Evolutionary conservation across 1,284 basidiomycete species (phyloP), one percentile per base, ranked within the genome.

Genomic region (Abortiporus biennis): DNA sequence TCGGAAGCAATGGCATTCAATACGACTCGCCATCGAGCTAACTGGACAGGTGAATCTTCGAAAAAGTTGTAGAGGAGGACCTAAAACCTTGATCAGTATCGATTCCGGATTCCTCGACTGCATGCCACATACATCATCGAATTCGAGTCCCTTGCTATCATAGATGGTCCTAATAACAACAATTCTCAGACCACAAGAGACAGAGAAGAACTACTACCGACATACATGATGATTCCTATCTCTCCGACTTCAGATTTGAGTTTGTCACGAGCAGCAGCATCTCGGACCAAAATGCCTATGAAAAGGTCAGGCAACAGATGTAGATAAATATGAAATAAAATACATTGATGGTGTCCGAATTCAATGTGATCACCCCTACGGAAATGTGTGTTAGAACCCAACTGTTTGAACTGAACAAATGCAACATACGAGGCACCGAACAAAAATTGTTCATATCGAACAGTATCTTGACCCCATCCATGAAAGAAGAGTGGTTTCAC

Each of bases 41-140:
- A 32, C 27, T 72, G 67, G 0, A 72, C 64, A 0, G 56, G 54
- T 0, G 83, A 85, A 50, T 85, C 80, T 31, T 75, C 66, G 50
- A 86, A 86, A 58, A 85, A 85, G 46, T 85, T 75, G 52, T 78
- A 85, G 1, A 87, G 54, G 2, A 87, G 62, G 3, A 87, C 83
- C 80, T 85, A 51, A n/a, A n/a, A n/a, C n/a, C n/a, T n/a, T n/a
- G n/a, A n/a, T n/a, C n/a, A n/a, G n/a, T n/a, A n/a, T n/a, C n/a
- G n/a, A n/a, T n/a, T n/a, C n/a, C n/a, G n/a, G n/a, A n/a, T n/a
- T n/a, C n/a, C n/a, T n/a, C n/a, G n/a, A n/a, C n/a, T n/a, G n/a
- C n/a, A n/a, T n/a, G n/a, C n/a, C n/a, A n/a, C 68, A 41, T 46
- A 82, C 80, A 44, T 85, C 83, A 49, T 85, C 72, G 52, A 85